Evolutionary conservation across 148 eudicot species (phyloP).

Genomic region (Dianthus caryophyllus): DNA sequence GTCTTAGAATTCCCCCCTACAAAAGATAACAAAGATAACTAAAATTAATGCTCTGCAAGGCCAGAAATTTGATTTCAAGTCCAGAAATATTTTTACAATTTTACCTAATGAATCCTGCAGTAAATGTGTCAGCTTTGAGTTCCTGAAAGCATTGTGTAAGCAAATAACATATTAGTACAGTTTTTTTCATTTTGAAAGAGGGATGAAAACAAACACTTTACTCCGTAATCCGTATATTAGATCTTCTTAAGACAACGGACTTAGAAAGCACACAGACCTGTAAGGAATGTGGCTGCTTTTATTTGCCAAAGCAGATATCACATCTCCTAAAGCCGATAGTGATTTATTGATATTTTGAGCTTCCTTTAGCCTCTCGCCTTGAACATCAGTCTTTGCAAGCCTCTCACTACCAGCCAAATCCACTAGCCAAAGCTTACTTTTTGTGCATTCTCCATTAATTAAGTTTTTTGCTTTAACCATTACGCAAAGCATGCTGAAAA

Average conservation of each 20-base stretch:
- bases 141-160: slow-evolving; percentile 38
- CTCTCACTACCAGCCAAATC: slow-evolving; percentile 98
- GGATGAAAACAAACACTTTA: too few relatives aligned
- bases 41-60: slow-evolving; percentile 23
- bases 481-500: slow-evolving; percentile 71
- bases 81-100: neutral
- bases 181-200: too few relatives aligned
- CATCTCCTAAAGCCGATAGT: slow-evolving; percentile 94
- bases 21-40: slow-evolving; percentile 37
- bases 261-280: slow-evolving; percentile 32
- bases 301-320: slow-evolving; percentile 85
- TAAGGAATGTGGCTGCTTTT: slow-evolving; percentile 90
- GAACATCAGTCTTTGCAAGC: slow-evolving; percentile 82
- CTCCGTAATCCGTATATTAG: too few relatives aligned
- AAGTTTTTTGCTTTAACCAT: slow-evolving; percentile 73
- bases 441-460: slow-evolving; percentile 84
- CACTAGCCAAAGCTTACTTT: slow-evolving; percentile 97
- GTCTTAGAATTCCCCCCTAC: slow-evolving; percentile 92
- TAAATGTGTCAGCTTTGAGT: slow-evolving; percentile 84
- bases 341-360: slow-evolving; percentile 90
- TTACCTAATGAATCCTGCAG: slow-evolving; percentile 96
- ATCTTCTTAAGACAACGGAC: neutral
- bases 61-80: too few relatives aligned
- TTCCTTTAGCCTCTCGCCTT: slow-evolving; percentile 91
- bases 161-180: neutral